Base-by-base conservation (phyloP, 768 basidiomycete genomes). In the Boletus insuetus region DNA sequence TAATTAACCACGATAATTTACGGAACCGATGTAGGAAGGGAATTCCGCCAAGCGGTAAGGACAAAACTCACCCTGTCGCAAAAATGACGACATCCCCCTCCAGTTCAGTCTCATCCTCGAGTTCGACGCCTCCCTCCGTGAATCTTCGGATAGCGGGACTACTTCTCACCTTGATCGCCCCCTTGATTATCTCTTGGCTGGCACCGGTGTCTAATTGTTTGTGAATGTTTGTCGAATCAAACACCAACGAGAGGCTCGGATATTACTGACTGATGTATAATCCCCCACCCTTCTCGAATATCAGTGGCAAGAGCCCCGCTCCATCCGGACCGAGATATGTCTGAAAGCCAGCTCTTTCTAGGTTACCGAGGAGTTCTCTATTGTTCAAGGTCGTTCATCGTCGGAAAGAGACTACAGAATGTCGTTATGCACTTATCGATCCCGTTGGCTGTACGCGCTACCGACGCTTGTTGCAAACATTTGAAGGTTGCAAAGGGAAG, bases 81-180 rank as follows among this genome's bases (percentile, higher is more conserved):
- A 71, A 70, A 46, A 75, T 52, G 24, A 74, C 58, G 9, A 55
- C 58, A 51, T 76, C 72, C 0, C 65, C 70, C 22, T 63, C 60
- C 12, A 69, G 39, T 32, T 59, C 34, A 9, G 59, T 66, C 4
- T 62, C 67, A 37, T 70, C 69, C n/a, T 57, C 61, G 31, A 75
- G 60, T 19, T 61, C 60, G 24, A 75, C 35, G 10, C 73, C 64
- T 10, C 54, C 32, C 16, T 67, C 39, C 1, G 65, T 72, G 57
- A 75, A 74, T 16, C 50, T 49, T 31, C 53, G 58, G 17, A 72
- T 53, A n/a, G 42, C 49, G 8, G 64, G 54, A 24, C 75, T 75
- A 50, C 70, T 72, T 67, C 76, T 81, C 61, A 82, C 63, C 61
- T 80, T 81, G 73, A 84, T 81, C 44, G 70, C 70, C 20, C 82